Percentiles rank a stretch among this genome's conserved stretches.
Conservation (phyloP, 352 stramenopile species). For the Elongisporangium senticosum region DNA sequence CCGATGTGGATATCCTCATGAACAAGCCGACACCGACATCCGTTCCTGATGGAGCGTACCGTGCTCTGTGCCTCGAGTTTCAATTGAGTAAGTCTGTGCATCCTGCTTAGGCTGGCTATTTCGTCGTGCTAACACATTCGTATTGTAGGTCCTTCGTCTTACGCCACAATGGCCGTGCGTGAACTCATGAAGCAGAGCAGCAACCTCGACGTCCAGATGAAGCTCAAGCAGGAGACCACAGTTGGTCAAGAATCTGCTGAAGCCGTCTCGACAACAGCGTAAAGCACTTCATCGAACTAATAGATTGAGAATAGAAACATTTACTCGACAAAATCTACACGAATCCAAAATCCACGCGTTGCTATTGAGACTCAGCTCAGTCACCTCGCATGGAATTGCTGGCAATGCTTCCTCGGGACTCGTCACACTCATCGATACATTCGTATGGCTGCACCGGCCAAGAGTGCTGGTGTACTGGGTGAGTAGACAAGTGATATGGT, state of each 20-base stretch:
- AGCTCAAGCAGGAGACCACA: slow-evolving; percentile 32
- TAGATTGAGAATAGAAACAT: not conserved
- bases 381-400: not conserved
- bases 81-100: slow-evolving; percentile 42
- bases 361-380: not conserved
- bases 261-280: not conserved
- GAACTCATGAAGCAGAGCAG: slow-evolving; percentile 94
- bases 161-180: slow-evolving; percentile 94
- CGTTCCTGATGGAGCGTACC: slow-evolving; percentile 52
- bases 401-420: not conserved
- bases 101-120: not conserved
- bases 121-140: not conserved
- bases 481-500: not conserved
- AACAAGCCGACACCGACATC: slow-evolving; percentile 30
- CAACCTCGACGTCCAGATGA: slow-evolving; percentile 66
- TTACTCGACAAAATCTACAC: not conserved
- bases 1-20: slow-evolving; percentile 86
- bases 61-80: slow-evolving; percentile 78
- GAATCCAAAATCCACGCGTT: not conserved
- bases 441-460: not conserved
- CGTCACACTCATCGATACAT: not conserved
- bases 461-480: not conserved
- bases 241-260: not conserved
- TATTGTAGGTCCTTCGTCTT: slow-evolving; percentile 72
- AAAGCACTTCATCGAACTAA: not conserved